phyloP scores from a whole-genome alignment of 768 basidiomycete species.

The Kwoniella newhampshirensis region DNA sequence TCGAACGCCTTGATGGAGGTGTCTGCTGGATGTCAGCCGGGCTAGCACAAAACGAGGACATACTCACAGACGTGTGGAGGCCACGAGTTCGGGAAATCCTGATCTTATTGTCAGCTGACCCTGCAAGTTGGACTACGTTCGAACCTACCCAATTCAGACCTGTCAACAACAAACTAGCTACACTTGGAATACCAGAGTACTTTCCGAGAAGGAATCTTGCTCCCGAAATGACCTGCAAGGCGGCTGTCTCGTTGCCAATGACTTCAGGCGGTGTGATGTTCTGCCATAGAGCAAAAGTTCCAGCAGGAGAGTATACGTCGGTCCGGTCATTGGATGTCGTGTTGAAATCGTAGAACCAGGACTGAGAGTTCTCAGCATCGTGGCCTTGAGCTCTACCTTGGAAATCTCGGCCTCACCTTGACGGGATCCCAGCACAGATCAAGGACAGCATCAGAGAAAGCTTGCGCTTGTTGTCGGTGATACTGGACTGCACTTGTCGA shows the following conservation, averaged over 20 bases:
- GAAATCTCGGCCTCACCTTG: slow-evolving; percentile 42
- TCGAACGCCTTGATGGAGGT: slow-evolving; percentile 75
- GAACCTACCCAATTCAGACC: slow-evolving; percentile 71
- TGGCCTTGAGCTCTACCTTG: neutral
- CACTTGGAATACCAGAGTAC: slow-evolving; percentile 79
- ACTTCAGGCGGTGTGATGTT: slow-evolving; percentile 78
- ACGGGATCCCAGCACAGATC: slow-evolving; percentile 81
- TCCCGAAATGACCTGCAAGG: slow-evolving; percentile 71
- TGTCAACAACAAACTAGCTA: slow-evolving; percentile 71
- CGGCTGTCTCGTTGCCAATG: slow-evolving; percentile 60
- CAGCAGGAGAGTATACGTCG: slow-evolving; percentile 68
- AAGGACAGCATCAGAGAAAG: slow-evolving; percentile 68
- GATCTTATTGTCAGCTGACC: neutral
- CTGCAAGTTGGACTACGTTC: neutral
- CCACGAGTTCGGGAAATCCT: slow-evolving; percentile 68
- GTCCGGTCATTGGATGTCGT: slow-evolving; percentile 66
- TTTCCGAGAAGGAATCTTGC: slow-evolving; percentile 61
- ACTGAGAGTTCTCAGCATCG: neutral
- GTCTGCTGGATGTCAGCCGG: slow-evolving; percentile 48
- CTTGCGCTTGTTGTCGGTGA: slow-evolving; percentile 63
- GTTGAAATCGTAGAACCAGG: slow-evolving; percentile 84
- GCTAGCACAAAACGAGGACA: neutral
- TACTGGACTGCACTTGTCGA: slow-evolving; percentile 50
- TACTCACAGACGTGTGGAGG: slow-evolving; percentile 37
- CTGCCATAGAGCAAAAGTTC: slow-evolving; percentile 71